phyloP scores from a whole-genome alignment of 2,329 filamentous ascomycete species.

The Massarina eburnea region DNA sequence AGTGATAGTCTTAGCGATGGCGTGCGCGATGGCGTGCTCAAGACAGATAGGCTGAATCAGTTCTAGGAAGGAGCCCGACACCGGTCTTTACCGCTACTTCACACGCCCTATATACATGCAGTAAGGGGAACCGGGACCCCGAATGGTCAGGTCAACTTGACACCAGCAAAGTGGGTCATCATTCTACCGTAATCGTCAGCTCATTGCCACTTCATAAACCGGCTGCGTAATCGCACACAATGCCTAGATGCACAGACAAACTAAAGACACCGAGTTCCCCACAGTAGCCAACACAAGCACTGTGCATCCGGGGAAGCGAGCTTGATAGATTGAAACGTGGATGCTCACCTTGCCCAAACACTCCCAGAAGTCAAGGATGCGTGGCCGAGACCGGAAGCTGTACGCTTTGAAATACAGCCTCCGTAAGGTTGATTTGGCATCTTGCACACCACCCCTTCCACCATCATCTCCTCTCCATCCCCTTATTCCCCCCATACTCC shows the following conservation, averaged over 20 bases:
- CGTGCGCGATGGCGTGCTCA: constrained; percentile 7
- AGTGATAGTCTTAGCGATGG: neutral
- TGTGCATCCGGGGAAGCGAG: constrained; percentile 1
- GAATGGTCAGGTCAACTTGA: neutral
- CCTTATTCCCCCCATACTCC: too few species aligned
- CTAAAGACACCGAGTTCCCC: constrained; percentile 4
- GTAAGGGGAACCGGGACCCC: neutral
- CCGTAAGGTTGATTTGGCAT: too few species aligned
- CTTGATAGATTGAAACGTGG: neutral
- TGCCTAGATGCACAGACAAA: constrained; percentile 8
- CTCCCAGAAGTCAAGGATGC: too few species aligned
- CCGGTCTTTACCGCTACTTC: neutral
- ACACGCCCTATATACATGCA: neutral
- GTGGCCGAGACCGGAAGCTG: too few species aligned
- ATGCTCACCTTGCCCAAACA: neutral
- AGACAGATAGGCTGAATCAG: neutral
- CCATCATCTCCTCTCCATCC: too few species aligned
- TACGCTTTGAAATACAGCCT: too few species aligned
- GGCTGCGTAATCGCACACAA: constrained; percentile 43
- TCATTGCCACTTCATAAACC: constrained; percentile 5
- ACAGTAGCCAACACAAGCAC: constrained; percentile 1
- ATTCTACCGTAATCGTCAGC: neutral
- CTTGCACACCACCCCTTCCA: too few species aligned
- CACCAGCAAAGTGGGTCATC: neutral
- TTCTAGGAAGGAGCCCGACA: neutral